Base-by-base conservation (phyloP, 2,329 filamentous ascomycete genomes). In the Penicillium griseofulvum region DNA sequence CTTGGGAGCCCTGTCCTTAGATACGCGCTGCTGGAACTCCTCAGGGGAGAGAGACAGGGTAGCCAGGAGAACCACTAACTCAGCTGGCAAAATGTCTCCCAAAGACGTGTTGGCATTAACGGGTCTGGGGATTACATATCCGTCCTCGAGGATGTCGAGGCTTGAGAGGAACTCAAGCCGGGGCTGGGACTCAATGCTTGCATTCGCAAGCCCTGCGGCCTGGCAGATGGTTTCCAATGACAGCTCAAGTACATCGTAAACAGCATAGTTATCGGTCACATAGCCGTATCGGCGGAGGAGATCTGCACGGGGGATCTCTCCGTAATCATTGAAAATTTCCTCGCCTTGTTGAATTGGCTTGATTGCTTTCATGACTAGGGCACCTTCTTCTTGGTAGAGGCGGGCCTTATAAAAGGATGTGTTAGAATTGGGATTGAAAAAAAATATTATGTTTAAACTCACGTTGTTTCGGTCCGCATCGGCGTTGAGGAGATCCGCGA, bases 251-350 rank as follows among this genome's bases (percentile, higher is more conserved):
- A 96, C 90, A 63, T 96, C 91, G 71, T 91, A 91, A 38, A 86
- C 80, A 10, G 85, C 77, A 65, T 96, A 92, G 61, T 87, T 87
- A 28, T 83, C 76, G 0, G 90, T 93, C n/a, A 91, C 85, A 66
- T 96, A 96, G 17, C 92, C 92, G 64, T 96, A 96, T 14, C 91
- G 82, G 34, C 92, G 81, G 11, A 96, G 80, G 8, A 96, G 78
- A 67, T 97, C 91, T 1, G 89, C 88, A 56, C 89, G 88, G 10
- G 91, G 88, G 3, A 95, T 83, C 6, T 91, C 86, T 0, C 92
- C 92, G 63, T 96, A 96, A 74, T 96, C 92, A 70, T 96, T 96
- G 68, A 92, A 84, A 17, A 96, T 84, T 71, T 96, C 89, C 53
- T 90, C 83, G 6, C 89, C 89, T 0, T 83, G 81, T 24, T 73